These are phyloP conservation scores for Salix suchowensis DNA, from an alignment of 345 rosid genomes.

Conservation along the genomic window DNA sequence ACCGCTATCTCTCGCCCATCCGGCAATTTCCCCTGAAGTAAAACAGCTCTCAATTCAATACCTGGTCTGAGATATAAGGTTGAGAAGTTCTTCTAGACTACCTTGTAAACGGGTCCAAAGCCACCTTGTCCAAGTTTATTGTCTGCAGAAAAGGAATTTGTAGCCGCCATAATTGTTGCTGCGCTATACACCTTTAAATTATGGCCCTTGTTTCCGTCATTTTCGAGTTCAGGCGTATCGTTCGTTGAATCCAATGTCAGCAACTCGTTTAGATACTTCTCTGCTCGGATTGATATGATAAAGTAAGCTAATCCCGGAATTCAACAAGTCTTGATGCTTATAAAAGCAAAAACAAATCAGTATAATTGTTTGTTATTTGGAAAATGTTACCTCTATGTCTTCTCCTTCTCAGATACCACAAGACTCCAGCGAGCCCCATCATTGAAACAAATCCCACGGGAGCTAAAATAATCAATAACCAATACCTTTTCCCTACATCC, in stretches of 20 bases:
- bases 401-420: constrained; percentile 12
- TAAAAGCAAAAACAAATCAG: background rate
- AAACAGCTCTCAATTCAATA: too few relatives aligned
- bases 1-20: constrained; percentile 21
- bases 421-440: background rate
- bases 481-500: background rate
- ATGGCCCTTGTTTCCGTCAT: constrained; percentile 3
- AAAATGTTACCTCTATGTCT: background rate
- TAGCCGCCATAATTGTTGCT: constrained; percentile 11
- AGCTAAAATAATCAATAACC: constrained; percentile 8
- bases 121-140: constrained; percentile 14
- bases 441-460: background rate
- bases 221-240: constrained; percentile 1
- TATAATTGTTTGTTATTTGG: too few relatives aligned
- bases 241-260: constrained; percentile 9
- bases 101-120: background rate
- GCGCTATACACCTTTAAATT: background rate
- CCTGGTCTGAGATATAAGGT: too few relatives aligned
- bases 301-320: background rate
- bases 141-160: background rate
- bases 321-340: background rate
- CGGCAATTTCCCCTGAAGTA: constrained; percentile 2
- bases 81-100: too few relatives aligned
- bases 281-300: background rate
- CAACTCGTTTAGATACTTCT: background rate